Evolutionary conservation across 108 stramenopile genomes (phyloP).

Genomic region (Seminavis robusta): DNA sequence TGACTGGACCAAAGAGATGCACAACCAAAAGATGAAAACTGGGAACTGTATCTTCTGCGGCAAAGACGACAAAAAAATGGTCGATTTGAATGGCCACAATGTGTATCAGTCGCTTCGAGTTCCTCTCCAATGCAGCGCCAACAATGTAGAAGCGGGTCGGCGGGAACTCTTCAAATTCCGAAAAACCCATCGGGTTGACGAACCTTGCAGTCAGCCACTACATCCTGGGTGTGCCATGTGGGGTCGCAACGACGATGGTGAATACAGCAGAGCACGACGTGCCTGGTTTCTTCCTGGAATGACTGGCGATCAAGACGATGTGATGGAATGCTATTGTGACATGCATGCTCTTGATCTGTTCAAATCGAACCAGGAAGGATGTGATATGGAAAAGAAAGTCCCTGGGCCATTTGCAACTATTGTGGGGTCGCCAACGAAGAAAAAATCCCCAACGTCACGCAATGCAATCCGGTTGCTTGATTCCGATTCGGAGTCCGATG

Average conservation of each 20-base stretch:
- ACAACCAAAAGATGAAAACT: slow-evolving; percentile 15
- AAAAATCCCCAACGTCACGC: too few species aligned
- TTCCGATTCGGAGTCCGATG: too few species aligned
- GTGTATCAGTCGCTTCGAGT: slow-evolving; percentile 20
- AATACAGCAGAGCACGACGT: background rate
- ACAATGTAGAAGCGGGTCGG: slow-evolving; percentile 26
- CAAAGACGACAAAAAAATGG: slow-evolving; percentile 9
- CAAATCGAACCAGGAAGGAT: background rate
- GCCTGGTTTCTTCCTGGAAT: slow-evolving; percentile 13
- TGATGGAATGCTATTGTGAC: slow-evolving; percentile 1
- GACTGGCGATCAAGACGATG: slow-evolving; percentile 3
- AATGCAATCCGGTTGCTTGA: too few species aligned
- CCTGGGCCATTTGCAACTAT: too few species aligned
- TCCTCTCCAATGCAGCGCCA: slow-evolving; percentile 47
- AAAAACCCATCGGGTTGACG: background rate
- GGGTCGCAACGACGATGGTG: slow-evolving; percentile 1
- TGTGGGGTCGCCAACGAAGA: too few species aligned
- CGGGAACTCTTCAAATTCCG: background rate
- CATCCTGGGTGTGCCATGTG: slow-evolving; percentile 21
- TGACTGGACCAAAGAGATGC: too few species aligned
- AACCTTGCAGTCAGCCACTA: slow-evolving; percentile 10
- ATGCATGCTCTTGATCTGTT: slow-evolving; percentile 8
- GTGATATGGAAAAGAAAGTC: too few species aligned
- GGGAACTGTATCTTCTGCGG: slow-evolving; percentile 46
- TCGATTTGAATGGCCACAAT: too few species aligned